Conservation (phyloP, 345 rosid species). For the Viola odorata region DNA sequence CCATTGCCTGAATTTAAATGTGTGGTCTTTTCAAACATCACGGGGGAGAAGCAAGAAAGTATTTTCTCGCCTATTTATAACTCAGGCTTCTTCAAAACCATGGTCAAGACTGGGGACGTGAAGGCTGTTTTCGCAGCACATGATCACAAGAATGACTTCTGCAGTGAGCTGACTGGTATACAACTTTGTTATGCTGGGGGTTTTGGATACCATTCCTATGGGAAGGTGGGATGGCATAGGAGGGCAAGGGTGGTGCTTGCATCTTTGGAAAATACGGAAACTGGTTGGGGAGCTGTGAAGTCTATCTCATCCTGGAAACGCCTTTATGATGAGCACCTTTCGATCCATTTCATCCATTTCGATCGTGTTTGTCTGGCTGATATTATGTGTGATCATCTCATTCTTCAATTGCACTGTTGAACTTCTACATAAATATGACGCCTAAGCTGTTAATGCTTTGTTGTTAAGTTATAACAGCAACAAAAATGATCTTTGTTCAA, state of each 20-base stretch:
- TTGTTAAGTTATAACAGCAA: too few relatives aligned
- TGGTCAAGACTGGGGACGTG: slow-evolving; percentile 76
- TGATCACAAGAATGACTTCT: slow-evolving; percentile 86
- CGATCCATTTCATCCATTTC: too few relatives aligned
- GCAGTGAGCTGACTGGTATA: slow-evolving; percentile 55
- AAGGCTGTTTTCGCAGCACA: slow-evolving; percentile 87
- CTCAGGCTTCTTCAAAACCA: slow-evolving; percentile 81
- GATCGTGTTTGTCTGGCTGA: neutral
- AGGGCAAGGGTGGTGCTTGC: slow-evolving; percentile 73
- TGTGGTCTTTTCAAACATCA: slow-evolving; percentile 53
- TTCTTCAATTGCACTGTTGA: neutral
- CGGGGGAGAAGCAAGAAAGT: slow-evolving; percentile 65
- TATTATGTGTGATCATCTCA: neutral
- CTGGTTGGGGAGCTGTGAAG: slow-evolving; percentile 69
- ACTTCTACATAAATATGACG: too few relatives aligned
- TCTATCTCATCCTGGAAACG: slow-evolving; percentile 88
- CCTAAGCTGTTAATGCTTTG: too few relatives aligned
- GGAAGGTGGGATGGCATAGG: slow-evolving; percentile 86
- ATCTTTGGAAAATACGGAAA: slow-evolving; percentile 57
- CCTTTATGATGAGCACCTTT: slow-evolving; percentile 63
- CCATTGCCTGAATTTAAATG: slow-evolving; percentile 71
- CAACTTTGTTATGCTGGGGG: slow-evolving; percentile 94
- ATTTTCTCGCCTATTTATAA: slow-evolving; percentile 66
- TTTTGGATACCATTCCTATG: slow-evolving; percentile 91
- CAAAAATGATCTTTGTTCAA: too few relatives aligned